These are phyloP conservation scores for Moesziomyces aphidis DNA, from an alignment of 1,284 basidiomycete genomes.

Conservation along the genomic window DNA sequence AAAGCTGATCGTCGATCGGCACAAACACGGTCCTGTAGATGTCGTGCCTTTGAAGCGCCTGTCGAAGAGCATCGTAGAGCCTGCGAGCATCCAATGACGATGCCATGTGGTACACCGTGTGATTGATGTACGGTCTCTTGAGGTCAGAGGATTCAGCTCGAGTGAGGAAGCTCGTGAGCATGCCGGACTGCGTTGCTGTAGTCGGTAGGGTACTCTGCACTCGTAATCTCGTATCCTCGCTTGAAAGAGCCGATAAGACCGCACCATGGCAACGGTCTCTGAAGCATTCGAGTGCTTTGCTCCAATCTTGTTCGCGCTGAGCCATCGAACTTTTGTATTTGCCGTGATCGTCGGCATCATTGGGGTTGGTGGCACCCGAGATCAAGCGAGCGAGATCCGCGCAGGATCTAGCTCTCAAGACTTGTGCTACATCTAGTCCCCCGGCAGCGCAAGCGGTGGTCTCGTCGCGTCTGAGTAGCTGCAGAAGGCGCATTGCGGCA, in stretches of 20 bases:
- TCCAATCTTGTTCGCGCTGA: not conserved
- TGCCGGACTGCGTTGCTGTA: slow-evolving; percentile 34
- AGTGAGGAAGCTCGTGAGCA: slow-evolving; percentile 24
- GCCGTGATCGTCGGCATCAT: no score
- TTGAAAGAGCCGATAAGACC: not conserved
- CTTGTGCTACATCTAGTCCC: not conserved
- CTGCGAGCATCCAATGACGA: slow-evolving; percentile 2
- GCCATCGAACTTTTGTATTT: no score
- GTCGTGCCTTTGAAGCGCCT: slow-evolving; percentile 2
- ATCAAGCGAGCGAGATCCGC: slow-evolving; percentile 6
- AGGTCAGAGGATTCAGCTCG: not conserved
- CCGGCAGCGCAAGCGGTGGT: slow-evolving; percentile 3
- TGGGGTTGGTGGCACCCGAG: no score
- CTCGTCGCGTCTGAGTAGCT: slow-evolving; percentile 11
- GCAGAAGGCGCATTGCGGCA: slow-evolving; percentile 24
- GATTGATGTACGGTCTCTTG: slow-evolving; percentile 7
- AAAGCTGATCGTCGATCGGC: slow-evolving; percentile 21
- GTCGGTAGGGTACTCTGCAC: slow-evolving; percentile 8
- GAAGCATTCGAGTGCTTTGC: not conserved
- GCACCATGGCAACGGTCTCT: not conserved
- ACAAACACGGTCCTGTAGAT: slow-evolving; percentile 17
- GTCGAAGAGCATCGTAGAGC: slow-evolving; percentile 4
- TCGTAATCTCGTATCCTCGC: not conserved
- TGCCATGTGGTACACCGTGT: slow-evolving; percentile 1
- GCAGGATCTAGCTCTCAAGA: slow-evolving; percentile 3